Base-by-base conservation (phyloP, 2,329 filamentous ascomycete genomes). In the Fusarium tuaranense region DNA sequence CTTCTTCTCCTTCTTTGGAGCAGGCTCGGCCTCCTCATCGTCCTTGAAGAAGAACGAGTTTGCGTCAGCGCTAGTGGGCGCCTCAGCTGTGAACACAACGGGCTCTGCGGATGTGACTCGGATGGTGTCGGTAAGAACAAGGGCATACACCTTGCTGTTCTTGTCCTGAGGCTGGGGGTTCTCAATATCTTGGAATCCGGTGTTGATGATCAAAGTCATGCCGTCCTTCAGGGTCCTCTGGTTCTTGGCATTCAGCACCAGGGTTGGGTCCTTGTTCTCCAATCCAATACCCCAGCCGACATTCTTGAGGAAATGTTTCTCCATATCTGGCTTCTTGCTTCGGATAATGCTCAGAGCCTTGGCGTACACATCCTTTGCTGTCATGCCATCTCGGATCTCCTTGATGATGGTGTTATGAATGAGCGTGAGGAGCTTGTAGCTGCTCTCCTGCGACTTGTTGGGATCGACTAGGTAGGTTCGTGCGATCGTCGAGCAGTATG, bases 21-120 rank as follows among this genome's bases (percentile, higher is more conserved):
- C 90, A 36, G 94, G 93, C 82, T 95, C 92, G 73, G 94, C 91
- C 76, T 97, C 94, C 80, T 97, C 95, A 71, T 98, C 95, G 77
- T 98, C 96, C 81, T 98, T 97, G 87, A 99, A 99, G 85, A 98
- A 98, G 87, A 99, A 99, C 0, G 96, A 98, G 44, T 96, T 96
- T 5, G 95, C 95, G 79, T 98, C 97, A 69, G 97, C 91, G 80
- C 98, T 96, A 32, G 94, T 94, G 3, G 95, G 92, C 0, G 96
- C 95, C 81, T 98, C 95, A 69, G 95, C 95, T 20, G 97, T 99
- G 84, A 99, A 98, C 32, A 98, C 92, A 36, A 95, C 92, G 1
- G 93, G 90, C 61, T 97, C 95, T n/a, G 86, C 86, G 7, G 90
- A 87, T 13, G 93, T 94, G 60, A 98, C 95, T 78, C 97, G 94